Evolutionary conservation across 2,329 filamentous ascomycete genomes (phyloP).

Genomic region (Stachybotrys chartarum): DNA sequence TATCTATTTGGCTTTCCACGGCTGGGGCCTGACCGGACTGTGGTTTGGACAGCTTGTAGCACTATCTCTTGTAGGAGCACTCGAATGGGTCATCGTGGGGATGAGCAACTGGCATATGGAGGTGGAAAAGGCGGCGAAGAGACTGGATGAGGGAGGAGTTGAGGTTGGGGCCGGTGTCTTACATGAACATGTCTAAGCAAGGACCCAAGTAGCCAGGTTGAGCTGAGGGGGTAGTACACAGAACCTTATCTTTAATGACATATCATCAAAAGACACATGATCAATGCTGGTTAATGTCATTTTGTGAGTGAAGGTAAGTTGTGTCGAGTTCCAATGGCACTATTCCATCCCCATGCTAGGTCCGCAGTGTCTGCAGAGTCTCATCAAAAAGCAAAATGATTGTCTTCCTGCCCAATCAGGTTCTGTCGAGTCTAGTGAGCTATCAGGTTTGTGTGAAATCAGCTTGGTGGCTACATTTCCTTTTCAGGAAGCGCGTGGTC

Average conservation of each 20-base stretch:
- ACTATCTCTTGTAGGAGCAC: constrained; percentile 67
- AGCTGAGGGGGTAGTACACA: too few relatives aligned
- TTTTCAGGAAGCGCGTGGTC: background rate
- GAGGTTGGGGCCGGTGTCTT: background rate
- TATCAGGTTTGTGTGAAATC: background rate
- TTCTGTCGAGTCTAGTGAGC: too few relatives aligned
- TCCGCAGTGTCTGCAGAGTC: too few relatives aligned
- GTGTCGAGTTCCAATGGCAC: too few relatives aligned
- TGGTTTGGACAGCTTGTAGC: constrained; percentile 82
- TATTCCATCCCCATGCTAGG: too few relatives aligned
- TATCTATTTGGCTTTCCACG: constrained; percentile 78
- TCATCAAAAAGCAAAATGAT: too few relatives aligned
- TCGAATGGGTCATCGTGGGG: constrained; percentile 76
- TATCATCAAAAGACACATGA: too few relatives aligned
- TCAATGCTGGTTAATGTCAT: too few relatives aligned
- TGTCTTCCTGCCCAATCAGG: too few relatives aligned
- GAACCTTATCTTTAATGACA: too few relatives aligned
- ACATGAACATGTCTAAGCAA: background rate
- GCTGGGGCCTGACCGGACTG: constrained; percentile 72
- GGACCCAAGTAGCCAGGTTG: background rate
- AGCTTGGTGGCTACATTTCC: background rate
- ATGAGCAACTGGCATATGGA: constrained; percentile 64
- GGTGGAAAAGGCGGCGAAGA: constrained; percentile 15
- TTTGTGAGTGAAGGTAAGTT: too few relatives aligned
- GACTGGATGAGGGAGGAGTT: constrained; percentile 12